A percentile compares a stretch with the other conserved stretches of the same genome.
phyloP scores from a whole-genome alignment of 371 early-diverging fungal genomes.

The Saksenaea vasiformis region DNA sequence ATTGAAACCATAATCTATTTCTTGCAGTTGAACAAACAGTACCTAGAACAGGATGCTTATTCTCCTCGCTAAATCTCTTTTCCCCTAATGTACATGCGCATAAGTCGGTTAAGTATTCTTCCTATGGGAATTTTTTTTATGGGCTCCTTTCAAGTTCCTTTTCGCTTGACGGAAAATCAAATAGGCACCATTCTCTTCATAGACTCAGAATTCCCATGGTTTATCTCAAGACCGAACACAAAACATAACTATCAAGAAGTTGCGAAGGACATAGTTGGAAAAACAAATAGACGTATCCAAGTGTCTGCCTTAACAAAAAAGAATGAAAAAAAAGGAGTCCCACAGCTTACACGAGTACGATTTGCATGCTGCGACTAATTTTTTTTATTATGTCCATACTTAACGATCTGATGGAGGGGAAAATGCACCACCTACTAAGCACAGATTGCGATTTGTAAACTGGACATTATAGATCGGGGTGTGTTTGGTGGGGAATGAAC shows the following conservation, averaged over 20 bases:
- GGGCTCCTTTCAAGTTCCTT: background rate
- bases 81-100: background rate
- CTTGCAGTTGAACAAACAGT: too few relatives aligned
- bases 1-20: too few relatives aligned
- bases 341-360: background rate
- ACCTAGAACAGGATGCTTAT: background rate
- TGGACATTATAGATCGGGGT: slow-evolving; percentile 90
- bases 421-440: slow-evolving; percentile 69
- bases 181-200: background rate
- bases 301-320: too few relatives aligned
- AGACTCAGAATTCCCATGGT: background rate
- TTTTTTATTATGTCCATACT: slow-evolving; percentile 10
- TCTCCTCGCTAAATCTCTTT: background rate
- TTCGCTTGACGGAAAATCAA: background rate
- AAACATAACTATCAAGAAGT: background rate
- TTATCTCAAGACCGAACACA: background rate
- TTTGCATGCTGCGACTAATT: background rate
- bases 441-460: slow-evolving; percentile 93
- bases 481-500: slow-evolving; percentile 87
- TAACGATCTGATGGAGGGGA: background rate
- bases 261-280: too few relatives aligned
- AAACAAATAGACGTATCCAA: too few relatives aligned
- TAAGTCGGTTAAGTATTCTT: background rate
- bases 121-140: background rate
- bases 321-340: background rate